phyloP scores from a whole-genome alignment of 2,329 filamentous ascomycete genomes.

The Nothomitra cinnamomea region DNA sequence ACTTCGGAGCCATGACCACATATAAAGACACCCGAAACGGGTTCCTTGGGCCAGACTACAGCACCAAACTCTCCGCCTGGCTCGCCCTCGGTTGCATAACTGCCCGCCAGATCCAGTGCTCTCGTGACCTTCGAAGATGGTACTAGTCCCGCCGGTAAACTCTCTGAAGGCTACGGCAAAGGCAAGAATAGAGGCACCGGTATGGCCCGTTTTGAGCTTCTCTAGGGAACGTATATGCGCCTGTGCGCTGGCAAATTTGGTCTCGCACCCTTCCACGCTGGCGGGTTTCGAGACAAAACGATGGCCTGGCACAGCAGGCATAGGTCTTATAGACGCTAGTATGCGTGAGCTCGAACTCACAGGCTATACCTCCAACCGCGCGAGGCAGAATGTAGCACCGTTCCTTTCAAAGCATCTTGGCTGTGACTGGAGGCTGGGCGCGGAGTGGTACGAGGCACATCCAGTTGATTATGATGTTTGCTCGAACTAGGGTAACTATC shows the following conservation, averaged over 20 bases:
- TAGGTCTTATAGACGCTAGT: conserved; percentile 60
- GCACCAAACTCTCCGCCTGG: conserved; percentile 60
- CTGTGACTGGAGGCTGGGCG: conserved; percentile 66
- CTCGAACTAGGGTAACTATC: conserved; percentile 71
- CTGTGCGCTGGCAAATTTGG: conserved; percentile 57
- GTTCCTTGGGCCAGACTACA: conserved; percentile 51
- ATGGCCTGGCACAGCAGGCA: conserved; percentile 48
- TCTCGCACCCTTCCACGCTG: conserved; percentile 42
- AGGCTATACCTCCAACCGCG: conserved; percentile 62
- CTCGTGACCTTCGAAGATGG: conserved; percentile 55
- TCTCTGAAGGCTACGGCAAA: conserved; percentile 40
- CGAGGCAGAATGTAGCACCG: conserved; percentile 58
- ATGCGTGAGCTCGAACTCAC: conserved; percentile 59
- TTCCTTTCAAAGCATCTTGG: conserved; percentile 57
- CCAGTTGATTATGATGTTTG: conserved; percentile 61
- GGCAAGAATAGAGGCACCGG: conserved; percentile 59
- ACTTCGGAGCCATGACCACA: conserved; percentile 38
- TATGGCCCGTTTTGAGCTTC: conserved; percentile 51
- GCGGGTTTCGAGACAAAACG: conserved; percentile 41
- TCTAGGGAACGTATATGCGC: conserved; percentile 72
- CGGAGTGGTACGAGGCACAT: conserved; percentile 66
- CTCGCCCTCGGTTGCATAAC: conserved; percentile 57
- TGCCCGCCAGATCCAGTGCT: conserved; percentile 47
- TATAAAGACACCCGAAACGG: conserved; percentile 61
- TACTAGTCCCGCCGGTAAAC: conserved; percentile 20